Base-by-base conservation (phyloP, 2,329 filamentous ascomycete genomes). In the Microcyclosporella mali region DNA sequence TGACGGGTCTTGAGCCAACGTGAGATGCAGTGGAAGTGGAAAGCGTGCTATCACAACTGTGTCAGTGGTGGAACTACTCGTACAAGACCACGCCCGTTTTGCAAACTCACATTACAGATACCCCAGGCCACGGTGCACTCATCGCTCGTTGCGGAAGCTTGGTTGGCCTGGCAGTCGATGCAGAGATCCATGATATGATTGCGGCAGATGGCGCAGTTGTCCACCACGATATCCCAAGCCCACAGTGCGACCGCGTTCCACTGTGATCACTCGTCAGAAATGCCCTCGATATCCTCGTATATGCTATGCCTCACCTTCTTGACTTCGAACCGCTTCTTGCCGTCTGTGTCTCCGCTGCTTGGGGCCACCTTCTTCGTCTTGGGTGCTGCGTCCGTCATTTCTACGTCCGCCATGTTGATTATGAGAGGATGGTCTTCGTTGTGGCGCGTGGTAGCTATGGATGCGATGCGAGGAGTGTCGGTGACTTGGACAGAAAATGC, bases 161-260 rank as follows among this genome's bases (percentile, higher is more conserved):
- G 92, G 67, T 98, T 98, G 44, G 92, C 92, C 72, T 98, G 92
- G 65, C 92, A 98, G 65, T 98, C 92, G 59, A 98, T 98, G 67
- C 92, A 98, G 19, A 98, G 76, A 67, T 98, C 92, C 92, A 98
- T 98, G 68, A 98, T 98, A 67, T 98, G 92, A 66, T 98, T 98
- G 64, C 92, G 80, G 75, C 92, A 98, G 64, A 98, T 98, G 59
- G 92, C 92, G 66, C 92, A 98, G 77, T 98, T 98, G 70, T 98
- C 92, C 49, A 98, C 92, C 25, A 97, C 89, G 46, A 98, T 98
- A 65, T 98, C 92, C 92, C 92, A 98, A 0, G 92, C 92, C 92
- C 92, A 98, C 2, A 98, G 77, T 31, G 92, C 89, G 39, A 98
- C 92, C 0, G 92, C 92, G 60, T 97, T 97, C 92, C 92, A 98